Evolutionary conservation across 192 early-diverging fungal species (phyloP), one percentile per base, ranked within the genome.

Genomic region (Dimargaris cristalligena): DNA sequence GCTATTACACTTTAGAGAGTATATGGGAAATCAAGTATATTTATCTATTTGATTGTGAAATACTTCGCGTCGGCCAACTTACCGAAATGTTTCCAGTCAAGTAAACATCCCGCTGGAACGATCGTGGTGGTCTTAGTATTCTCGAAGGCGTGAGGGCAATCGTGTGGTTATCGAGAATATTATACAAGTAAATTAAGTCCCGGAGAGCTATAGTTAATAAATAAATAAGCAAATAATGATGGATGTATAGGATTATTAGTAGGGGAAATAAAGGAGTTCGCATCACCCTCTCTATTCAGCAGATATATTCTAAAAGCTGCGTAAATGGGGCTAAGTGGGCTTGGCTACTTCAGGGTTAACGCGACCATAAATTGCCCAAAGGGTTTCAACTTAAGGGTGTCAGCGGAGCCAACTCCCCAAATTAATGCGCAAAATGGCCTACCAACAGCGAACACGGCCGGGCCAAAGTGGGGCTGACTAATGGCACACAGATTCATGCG

Each of bases 401-500:
- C 16, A 16, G 38, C 38, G 16, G 6, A 10, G 8, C 38, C 38
- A 41, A 6, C 38, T 10, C 38, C 38, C 6, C 16, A 16, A 41
- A 41, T 6, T 41, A 22, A 51, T 26, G 20, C 2, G 20, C 2
- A 29, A 52, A n/a, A n/a, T n/a, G n/a, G n/a, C 50, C 30, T 52
- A 52, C 50, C 50, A 26, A 52, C 28, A 52, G 28, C 20, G 50
- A 52, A 30, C 22, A 52, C 22, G 20, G 50, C 22, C 23, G 30
- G 2, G 50, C 13, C 50, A 3, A 26, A 16, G 23, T 52, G 50
- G n/a, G n/a, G n/a, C 23, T 52, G 50, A 26, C 50, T 52, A 23
- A 52, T 8, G 30, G 50, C 50, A 26, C 50, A 52, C 28, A 52
- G 50, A 30, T 52, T 52, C 50, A 52, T 52, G 13, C 50, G 50